Conservation (phyloP, 2,329 filamentous ascomycete genomes). For the Penicillium freii region DNA sequence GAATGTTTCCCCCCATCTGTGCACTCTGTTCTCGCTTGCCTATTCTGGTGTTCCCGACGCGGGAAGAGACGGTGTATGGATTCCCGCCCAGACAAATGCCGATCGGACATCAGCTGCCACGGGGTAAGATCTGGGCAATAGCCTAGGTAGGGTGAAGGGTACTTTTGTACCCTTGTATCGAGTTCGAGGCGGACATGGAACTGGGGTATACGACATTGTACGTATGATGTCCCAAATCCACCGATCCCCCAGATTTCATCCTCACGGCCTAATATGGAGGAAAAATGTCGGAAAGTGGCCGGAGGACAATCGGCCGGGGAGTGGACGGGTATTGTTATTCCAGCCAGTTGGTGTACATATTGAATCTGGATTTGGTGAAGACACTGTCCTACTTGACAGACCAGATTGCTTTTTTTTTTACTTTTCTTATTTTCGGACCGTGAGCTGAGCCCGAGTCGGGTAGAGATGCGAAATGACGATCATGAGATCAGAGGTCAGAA, state of each 20-base stretch:
- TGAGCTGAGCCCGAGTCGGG: constrained; percentile 8
- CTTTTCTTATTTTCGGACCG: neutral
- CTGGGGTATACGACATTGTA: neutral
- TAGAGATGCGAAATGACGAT: constrained; percentile 10
- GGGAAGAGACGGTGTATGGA: constrained; percentile 15
- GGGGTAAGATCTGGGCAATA: neutral
- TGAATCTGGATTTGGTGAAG: constrained; percentile 4
- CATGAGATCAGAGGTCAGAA: constrained; percentile 8
- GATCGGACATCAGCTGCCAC: constrained; percentile 19
- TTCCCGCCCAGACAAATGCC: constrained; percentile 19
- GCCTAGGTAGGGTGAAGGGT: neutral
- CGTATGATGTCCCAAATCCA: neutral
- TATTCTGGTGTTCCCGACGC: constrained; percentile 23
- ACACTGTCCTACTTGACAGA: constrained; percentile 6
- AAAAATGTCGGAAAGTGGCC: constrained; percentile 10
- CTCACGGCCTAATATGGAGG: neutral
- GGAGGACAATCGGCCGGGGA: constrained; percentile 7
- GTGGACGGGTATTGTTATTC: constrained; percentile 7
- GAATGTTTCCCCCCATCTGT: neutral
- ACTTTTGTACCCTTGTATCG: neutral
- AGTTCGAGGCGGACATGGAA: neutral
- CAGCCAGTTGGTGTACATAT: constrained; percentile 1
- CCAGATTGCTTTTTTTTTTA: neutral
- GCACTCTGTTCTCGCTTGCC: constrained; percentile 15
- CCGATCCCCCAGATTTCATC: constrained; percentile 4